Conservation (phyloP, 495 filamentous ascomycete species). For the Aspergillus funiculosus region DNA sequence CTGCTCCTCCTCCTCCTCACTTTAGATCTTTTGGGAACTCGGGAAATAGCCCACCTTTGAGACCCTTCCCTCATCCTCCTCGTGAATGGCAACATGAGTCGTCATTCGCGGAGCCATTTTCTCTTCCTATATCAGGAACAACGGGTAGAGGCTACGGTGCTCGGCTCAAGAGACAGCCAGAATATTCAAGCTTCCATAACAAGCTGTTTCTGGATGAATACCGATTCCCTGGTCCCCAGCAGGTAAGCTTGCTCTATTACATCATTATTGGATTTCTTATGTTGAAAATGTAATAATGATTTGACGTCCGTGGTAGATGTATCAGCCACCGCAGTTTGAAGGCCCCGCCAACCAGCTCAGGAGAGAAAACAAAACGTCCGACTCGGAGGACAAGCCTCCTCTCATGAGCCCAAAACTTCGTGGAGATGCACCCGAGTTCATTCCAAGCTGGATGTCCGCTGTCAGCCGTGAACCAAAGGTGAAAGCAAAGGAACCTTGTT, state of each 20-base stretch:
- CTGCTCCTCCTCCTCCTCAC: background rate
- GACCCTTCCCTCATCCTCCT: background rate
- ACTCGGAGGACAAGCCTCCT: background rate
- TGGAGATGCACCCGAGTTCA: slow-evolving; percentile 22
- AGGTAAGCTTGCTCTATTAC: too few relatives aligned
- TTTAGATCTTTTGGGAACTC: background rate
- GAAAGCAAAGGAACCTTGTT: slow-evolving; percentile 3
- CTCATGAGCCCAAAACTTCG: slow-evolving; percentile 9
- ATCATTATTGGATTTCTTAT: too few relatives aligned
- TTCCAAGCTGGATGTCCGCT: slow-evolving; percentile 11
- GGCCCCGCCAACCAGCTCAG: background rate
- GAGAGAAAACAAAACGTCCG: background rate
- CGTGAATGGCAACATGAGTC: too few relatives aligned
- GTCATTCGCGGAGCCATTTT: background rate
- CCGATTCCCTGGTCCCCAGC: slow-evolving; percentile 15
- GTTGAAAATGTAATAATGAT: too few relatives aligned
- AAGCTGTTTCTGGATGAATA: slow-evolving; percentile 17
- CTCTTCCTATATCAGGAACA: background rate
- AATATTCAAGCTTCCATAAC: slow-evolving; percentile 3
- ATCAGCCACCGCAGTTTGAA: slow-evolving; percentile 6
- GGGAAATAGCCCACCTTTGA: slow-evolving; percentile 2
- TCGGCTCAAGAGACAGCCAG: background rate
- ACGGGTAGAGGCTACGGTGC: background rate
- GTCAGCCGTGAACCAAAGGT: background rate
- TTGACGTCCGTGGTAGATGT: background rate